Conservation (phyloP, 345 rosid genomes). For the Camelina laxa region DNA sequence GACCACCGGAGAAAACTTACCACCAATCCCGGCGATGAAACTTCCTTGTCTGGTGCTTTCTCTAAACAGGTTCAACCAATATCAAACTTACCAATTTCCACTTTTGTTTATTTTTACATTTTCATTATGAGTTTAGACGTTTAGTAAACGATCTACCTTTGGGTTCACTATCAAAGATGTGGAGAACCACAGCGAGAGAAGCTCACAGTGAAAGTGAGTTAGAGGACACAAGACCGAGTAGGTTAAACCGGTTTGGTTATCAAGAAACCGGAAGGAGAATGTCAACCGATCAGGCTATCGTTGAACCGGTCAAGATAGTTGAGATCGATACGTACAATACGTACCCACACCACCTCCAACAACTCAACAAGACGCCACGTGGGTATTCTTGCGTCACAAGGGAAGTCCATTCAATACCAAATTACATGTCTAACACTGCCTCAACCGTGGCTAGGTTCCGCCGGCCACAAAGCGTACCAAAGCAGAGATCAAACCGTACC, state of each 20-base stretch:
- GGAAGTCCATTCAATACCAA: slow-evolving; percentile 48
- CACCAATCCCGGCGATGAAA: slow-evolving; percentile 47
- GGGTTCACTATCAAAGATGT: slow-evolving; percentile 44
- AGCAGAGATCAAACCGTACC: slow-evolving; percentile 49
- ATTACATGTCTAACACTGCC: slow-evolving; percentile 84
- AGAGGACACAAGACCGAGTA: slow-evolving; percentile 49
- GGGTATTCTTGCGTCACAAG: slow-evolving; percentile 6
- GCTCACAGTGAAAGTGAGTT: slow-evolving; percentile 55
- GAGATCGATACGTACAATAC: slow-evolving; percentile 62
- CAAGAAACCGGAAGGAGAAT: slow-evolving; percentile 52
- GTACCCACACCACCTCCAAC: slow-evolving; percentile 39
- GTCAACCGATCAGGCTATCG: slow-evolving; percentile 56
- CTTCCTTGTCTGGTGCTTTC: slow-evolving; percentile 59
- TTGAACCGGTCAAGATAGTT: slow-evolving; percentile 72
- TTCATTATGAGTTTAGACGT: background rate
- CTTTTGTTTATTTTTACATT: background rate
- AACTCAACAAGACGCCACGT: slow-evolving; percentile 32
- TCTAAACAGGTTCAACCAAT: slow-evolving; percentile 56
- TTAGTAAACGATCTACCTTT: background rate
- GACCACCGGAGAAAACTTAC: slow-evolving; percentile 62
- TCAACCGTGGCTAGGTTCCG: slow-evolving; percentile 58
- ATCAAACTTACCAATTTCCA: background rate
- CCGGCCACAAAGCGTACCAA: slow-evolving; percentile 75
- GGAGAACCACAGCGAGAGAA: slow-evolving; percentile 51
- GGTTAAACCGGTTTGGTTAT: slow-evolving; percentile 46